phyloP scores from a whole-genome alignment of 2,329 filamentous ascomycete genomes.

The Xylariales sp. region DNA sequence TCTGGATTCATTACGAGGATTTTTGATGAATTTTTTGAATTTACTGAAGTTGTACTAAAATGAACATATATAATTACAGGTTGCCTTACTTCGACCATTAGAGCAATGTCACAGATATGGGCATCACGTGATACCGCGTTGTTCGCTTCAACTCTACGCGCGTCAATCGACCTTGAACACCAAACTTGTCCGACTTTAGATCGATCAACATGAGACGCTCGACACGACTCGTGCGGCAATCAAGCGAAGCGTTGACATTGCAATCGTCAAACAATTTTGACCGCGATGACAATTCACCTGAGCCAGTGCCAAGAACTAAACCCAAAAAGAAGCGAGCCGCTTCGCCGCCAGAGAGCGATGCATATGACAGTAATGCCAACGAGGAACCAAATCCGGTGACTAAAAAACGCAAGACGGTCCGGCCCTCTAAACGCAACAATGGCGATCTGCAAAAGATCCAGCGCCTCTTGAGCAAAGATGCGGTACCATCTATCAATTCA shows the following conservation, averaged over 20 bases:
- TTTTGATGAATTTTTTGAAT: too few relatives aligned
- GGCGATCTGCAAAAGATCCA: slow-evolving; percentile 11
- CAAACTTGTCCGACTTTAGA: too few relatives aligned
- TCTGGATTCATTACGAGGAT: too few relatives aligned
- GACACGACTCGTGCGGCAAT: background rate
- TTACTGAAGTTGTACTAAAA: too few relatives aligned
- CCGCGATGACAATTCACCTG: background rate
- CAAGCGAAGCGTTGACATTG: background rate
- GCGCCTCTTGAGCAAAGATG: slow-evolving; percentile 17
- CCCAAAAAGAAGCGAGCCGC: too few relatives aligned
- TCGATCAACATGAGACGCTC: slow-evolving; percentile 1
- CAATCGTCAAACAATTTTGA: background rate
- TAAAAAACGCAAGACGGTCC: background rate
- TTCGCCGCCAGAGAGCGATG: background rate
- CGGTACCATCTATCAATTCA: background rate
- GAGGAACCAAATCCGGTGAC: background rate
- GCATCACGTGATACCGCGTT: too few relatives aligned
- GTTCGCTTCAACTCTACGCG: too few relatives aligned
- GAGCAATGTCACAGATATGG: too few relatives aligned
- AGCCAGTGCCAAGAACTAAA: background rate
- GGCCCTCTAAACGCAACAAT: background rate
- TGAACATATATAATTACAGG: too few relatives aligned
- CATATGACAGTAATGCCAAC: background rate
- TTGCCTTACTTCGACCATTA: too few relatives aligned
- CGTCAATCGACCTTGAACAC: too few relatives aligned